A percentile compares a stretch with the other conserved stretches of the same genome.
Conservation (phyloP, 2,329 filamentous ascomycete genomes). For the Paecilomyces fulvus region DNA sequence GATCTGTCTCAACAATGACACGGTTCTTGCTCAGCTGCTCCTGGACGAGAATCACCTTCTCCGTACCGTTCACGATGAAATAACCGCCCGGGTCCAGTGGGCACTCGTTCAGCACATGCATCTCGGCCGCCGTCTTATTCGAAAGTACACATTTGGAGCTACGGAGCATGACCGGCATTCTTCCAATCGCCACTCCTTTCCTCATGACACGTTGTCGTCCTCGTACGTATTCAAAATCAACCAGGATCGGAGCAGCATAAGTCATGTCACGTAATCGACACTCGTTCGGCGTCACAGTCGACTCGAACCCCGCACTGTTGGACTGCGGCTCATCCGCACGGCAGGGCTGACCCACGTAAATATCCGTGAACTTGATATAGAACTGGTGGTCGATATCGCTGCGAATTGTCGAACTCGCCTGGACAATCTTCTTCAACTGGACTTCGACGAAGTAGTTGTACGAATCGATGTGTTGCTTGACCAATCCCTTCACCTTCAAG, state of each 20-base stretch:
- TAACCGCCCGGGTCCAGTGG: conserved; percentile 94
- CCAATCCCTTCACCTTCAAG: conserved; percentile 89
- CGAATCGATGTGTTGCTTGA: conserved; percentile 97
- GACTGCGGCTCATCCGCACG: conserved; percentile 66
- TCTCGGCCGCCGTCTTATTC: conserved; percentile 74
- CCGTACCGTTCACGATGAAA: conserved; percentile 94
- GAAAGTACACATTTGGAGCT: conserved; percentile 86
- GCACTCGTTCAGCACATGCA: conserved; percentile 91
- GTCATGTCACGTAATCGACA: conserved; percentile 94
- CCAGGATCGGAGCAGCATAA: conserved; percentile 89
- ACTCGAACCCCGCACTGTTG: conserved; percentile 43
- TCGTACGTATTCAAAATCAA: conserved; percentile 84
- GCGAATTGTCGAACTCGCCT: conserved; percentile 77
- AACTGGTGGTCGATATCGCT: conserved; percentile 92
- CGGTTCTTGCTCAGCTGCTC: conserved; percentile 99
- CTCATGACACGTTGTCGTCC: conserved; percentile 69
- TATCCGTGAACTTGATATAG: conserved; percentile 84
- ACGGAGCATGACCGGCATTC: conserved; percentile 93
- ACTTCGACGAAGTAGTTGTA: conserved; percentile 98
- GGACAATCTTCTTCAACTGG: conserved; percentile 93
- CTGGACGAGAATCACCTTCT: conserved; percentile 97
- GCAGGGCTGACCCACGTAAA: conserved; percentile 74
- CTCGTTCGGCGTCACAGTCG: conserved; percentile 79
- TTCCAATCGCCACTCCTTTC: conserved; percentile 68
- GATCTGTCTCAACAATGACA: conserved; percentile 89